A percentile compares a stretch with the other conserved stretches of the same genome.
Conservation (phyloP, 1,284 basidiomycete species). For the Sparassis latifolia region DNA sequence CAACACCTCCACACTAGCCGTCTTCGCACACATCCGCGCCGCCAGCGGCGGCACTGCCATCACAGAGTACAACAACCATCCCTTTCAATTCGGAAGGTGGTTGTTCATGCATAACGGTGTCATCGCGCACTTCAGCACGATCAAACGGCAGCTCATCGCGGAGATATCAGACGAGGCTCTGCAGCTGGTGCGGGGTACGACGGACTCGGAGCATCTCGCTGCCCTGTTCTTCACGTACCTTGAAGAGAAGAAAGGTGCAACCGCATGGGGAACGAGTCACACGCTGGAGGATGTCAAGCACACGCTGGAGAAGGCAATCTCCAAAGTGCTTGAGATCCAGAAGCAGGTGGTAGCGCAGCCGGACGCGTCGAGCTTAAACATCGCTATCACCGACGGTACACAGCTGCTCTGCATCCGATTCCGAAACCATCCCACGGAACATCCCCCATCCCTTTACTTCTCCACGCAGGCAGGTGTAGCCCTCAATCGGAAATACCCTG, state of each 20-base stretch:
- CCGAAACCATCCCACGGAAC: conserved; percentile 15
- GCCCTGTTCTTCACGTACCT: conserved; percentile 32
- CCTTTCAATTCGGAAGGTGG: conserved; percentile 32
- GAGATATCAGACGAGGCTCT: conserved; percentile 21
- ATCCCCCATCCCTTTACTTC: background rate
- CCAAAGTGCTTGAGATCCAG: conserved; percentile 22
- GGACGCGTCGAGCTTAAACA: conserved; percentile 25
- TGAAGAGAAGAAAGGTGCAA: conserved; percentile 19
- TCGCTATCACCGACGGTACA: conserved; percentile 28
- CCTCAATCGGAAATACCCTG: background rate
- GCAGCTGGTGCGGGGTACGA: conserved; percentile 28
- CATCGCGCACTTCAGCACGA: conserved; percentile 13
- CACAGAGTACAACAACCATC: conserved; percentile 31
- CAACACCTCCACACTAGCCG: conserved; percentile 22
- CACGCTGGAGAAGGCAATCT: conserved; percentile 25
- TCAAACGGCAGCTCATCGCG: conserved; percentile 16
- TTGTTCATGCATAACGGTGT: conserved; percentile 35
- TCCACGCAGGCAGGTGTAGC: background rate
- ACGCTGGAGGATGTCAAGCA: conserved; percentile 24
- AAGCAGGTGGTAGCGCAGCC: conserved; percentile 10
- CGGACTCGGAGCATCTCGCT: conserved; percentile 33
- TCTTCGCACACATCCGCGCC: conserved; percentile 33
- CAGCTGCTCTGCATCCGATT: conserved; percentile 28
- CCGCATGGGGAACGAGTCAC: conserved; percentile 23
- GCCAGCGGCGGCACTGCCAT: conserved; percentile 23